phyloP scores from a whole-genome alignment of 139 green algal genomes.

The Chlamydomonas incerta region DNA sequence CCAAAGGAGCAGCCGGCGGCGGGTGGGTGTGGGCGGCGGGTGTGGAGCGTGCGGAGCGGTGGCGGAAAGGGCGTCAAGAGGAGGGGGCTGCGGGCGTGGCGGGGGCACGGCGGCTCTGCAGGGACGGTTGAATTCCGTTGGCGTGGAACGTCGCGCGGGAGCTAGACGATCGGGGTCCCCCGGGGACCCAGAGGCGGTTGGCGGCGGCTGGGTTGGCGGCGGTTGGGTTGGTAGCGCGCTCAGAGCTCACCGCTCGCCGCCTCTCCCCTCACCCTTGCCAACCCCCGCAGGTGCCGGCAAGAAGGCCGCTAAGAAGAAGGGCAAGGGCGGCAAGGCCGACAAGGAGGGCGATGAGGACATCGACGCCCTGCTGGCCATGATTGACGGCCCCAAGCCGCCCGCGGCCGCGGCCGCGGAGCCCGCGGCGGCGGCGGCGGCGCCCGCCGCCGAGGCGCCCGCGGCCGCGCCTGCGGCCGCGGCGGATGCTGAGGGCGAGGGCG shows the following conservation, averaged over 20 bases:
- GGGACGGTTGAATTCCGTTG: too few species aligned
- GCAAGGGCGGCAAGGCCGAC: conserved; percentile 41
- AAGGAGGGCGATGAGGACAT: conserved; percentile 75
- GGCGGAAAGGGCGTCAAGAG: too few species aligned
- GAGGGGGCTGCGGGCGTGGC: too few species aligned
- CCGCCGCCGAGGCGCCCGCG: conserved; percentile 23
- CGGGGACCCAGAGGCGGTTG: too few species aligned
- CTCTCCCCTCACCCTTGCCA: too few species aligned
- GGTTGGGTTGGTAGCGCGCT: too few species aligned
- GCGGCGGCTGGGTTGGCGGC: too few species aligned
- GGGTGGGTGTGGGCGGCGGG: not conserved
- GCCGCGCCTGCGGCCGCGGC: too few species aligned
- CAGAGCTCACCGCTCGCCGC: too few species aligned
- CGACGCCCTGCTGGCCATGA: conserved; percentile 76
- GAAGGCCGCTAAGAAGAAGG: conserved; percentile 64
- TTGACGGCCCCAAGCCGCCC: conserved; percentile 65
- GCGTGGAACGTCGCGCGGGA: too few species aligned
- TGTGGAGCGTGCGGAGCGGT: not conserved
- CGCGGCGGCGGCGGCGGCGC: conserved; percentile 24
- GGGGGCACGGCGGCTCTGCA: too few species aligned
- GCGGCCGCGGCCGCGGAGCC: conserved; percentile 30
- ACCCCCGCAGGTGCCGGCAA: not conserved
- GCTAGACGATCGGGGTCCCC: too few species aligned
- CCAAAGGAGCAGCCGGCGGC: conserved; percentile 45
- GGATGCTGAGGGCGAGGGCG: conserved; percentile 40